A percentile compares a stretch with the other conserved stretches of the same genome.
phyloP scores from a whole-genome alignment of 345 rosid genomes.

The Crucihimalaya himalaica region DNA sequence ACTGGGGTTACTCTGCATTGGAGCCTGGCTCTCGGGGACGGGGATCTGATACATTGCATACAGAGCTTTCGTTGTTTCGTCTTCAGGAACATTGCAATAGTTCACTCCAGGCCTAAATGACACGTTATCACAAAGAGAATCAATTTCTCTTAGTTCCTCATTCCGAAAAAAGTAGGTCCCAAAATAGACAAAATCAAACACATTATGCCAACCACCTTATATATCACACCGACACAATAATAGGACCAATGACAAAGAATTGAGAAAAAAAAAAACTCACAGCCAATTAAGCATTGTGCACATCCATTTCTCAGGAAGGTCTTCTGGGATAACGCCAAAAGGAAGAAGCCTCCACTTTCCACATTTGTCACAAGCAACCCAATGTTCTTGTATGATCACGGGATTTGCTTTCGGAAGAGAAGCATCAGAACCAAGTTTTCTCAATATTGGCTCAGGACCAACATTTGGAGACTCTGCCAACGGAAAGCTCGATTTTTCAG shows the following conservation, averaged over 20 bases:
- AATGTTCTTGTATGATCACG: constrained; percentile 61
- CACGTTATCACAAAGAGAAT: constrained; percentile 27
- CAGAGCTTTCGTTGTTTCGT: constrained; percentile 74
- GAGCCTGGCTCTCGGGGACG: constrained; percentile 47
- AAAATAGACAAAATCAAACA: constrained; percentile 13
- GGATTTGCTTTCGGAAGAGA: constrained; percentile 49
- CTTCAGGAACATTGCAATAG: constrained; percentile 70
- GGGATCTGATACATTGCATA: constrained; percentile 49
- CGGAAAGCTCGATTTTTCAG: constrained; percentile 47
- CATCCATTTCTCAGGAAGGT: constrained; percentile 90
- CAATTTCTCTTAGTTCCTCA: constrained; percentile 18
- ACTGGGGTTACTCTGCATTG: constrained; percentile 45
- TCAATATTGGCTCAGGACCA: constrained; percentile 41
- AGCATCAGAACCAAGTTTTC: constrained; percentile 49
- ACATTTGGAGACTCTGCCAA: constrained; percentile 43
- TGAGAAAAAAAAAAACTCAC: constrained; percentile 61
- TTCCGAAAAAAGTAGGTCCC: constrained; percentile 1
- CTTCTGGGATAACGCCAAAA: constrained; percentile 56
- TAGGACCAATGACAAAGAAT: neutral
- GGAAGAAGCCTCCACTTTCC: constrained; percentile 94
- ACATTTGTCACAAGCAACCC: constrained; percentile 95
- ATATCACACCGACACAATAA: constrained; percentile 6
- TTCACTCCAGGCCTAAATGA: constrained; percentile 83
- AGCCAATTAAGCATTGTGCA: constrained; percentile 97
- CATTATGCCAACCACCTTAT: constrained; percentile 21